Evolutionary conservation across 805 yeast genomes (phyloP), one percentile per base, ranked within the genome.

Genomic region (Jamesozyma hellenica): DNA sequence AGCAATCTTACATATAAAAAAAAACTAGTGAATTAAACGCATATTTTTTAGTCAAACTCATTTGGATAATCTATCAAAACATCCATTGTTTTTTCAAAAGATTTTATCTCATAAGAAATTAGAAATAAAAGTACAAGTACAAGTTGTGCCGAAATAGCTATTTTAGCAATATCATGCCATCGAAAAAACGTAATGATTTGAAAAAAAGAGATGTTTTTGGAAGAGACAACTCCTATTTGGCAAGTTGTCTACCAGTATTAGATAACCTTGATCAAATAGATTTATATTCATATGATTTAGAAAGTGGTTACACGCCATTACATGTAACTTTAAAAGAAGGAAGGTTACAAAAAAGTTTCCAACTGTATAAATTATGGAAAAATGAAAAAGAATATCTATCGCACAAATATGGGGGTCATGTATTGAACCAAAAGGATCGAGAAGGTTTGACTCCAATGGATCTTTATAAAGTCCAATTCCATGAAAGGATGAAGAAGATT

Each of bases 231-330:
- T 57, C 63, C 1, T 51, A 50, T 38, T 33, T 60, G 18, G 35
- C 40, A 16, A 46, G 61, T 32, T 55, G 54, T 21, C 42, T 49
- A 12, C 44, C 50, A n/a, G 35, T 21, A 8, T 4, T 32, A n/a
- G 38, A 38, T 9, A 34, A 44, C 30, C 44, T 44, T 11, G 39
- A 43, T 13, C 35, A 43, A 8, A 40, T 55, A 9, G 75, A 77
- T 39, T 48, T 69, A 2, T 49, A 61, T 3, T 50, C 70, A 0
- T 60, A 66, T 2, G 96, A 88, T 56, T 65, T 64, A 38, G 96
- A 87, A 58, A 84, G 75, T 53, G 82, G 85, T 2, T 87, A 94
- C 81, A 82, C 83, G 32, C 75, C 85, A 19, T 64, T 88, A 23
- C 96, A 88, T 57, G 72, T 77, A 43, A 75, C 86, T 4, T 62